These are phyloP conservation scores for Solanum habrochaites DNA, from an alignment of 257 asterid genomes.

Conservation along the genomic window DNA sequence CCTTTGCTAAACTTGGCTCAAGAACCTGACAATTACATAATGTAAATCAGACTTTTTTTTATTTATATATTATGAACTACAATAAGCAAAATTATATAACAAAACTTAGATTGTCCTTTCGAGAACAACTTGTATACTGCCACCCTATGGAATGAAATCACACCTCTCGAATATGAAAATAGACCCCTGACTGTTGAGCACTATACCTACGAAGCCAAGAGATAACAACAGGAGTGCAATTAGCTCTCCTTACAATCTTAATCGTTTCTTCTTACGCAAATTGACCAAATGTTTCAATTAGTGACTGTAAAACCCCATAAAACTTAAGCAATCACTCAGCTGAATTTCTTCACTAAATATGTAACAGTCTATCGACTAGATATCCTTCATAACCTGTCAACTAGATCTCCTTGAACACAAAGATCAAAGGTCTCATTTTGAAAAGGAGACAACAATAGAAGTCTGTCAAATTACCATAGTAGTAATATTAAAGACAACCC, in stretches of 20 bases:
- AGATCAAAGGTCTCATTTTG: not conserved
- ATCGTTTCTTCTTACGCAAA: not conserved
- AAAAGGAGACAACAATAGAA: not conserved
- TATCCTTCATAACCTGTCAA: not conserved
- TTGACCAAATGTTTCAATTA: not conserved
- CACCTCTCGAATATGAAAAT: not conserved
- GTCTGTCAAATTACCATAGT: not conserved
- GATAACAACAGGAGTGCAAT: not conserved
- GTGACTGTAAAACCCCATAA: not conserved
- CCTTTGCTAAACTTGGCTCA: conserved; percentile 96
- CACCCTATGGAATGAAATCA: not conserved
- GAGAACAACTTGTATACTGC: not conserved
- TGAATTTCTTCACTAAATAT: not conserved
- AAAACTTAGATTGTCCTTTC: not conserved
- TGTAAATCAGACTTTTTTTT: not conserved
- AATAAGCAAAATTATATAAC: not conserved
- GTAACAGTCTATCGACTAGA: not conserved
- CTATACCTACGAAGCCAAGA: not conserved
- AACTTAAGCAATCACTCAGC: not conserved
- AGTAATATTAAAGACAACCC: not conserved
- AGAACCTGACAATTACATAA: conserved; percentile 49
- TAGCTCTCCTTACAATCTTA: not conserved
- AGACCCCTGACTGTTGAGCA: not conserved
- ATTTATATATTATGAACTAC: not conserved
- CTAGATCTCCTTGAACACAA: not conserved